Conservation (phyloP, 208 protist genomes). For the Acanthamoeba lenticulata region DNA sequence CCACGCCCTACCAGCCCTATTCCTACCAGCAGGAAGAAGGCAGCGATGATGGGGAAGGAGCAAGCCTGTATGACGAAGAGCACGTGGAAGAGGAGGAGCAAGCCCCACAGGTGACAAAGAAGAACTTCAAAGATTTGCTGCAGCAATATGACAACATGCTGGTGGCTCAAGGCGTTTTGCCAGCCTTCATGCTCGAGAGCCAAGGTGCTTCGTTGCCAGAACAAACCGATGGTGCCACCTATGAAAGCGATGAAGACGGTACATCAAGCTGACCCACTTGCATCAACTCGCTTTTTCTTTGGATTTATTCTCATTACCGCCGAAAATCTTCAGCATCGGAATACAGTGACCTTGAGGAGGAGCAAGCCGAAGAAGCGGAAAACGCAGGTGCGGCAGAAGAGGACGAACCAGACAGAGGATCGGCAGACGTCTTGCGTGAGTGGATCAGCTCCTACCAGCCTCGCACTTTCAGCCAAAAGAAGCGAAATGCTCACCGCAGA, state of each 20-base stretch:
- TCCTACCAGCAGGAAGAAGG: not conserved
- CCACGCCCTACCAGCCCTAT: not conserved
- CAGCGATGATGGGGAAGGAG: not conserved
- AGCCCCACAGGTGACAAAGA: not conserved
- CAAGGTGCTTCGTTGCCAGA: not conserved
- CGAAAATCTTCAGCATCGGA: not conserved
- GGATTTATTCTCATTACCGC: not conserved
- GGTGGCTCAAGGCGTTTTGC: conserved; percentile 36
- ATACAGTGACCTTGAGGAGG: conserved; percentile 1
- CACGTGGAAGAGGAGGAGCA: conserved; percentile 18
- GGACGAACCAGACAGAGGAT: not conserved
- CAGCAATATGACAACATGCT: conserved; percentile 48
- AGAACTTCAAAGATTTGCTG: conserved; percentile 61
- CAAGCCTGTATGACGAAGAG: not conserved
- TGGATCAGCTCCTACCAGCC: conserved; percentile 30
- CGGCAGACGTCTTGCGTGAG: not conserved
- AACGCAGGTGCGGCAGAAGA: not conserved
- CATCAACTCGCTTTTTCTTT: not conserved
- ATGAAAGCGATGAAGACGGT: not conserved
- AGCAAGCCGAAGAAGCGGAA: not conserved
- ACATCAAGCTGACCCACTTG: not conserved
- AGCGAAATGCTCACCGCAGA: not conserved
- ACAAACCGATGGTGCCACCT: not conserved
- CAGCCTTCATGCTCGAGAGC: conserved; percentile 47
- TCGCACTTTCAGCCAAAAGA: conserved; percentile 28